A percentile compares a stretch with the other conserved stretches of the same genome.
These are phyloP conservation scores for Rhizophagus prolifer DNA, from an alignment of 192 early-diverging fungal species.

Conservation along the genomic window DNA sequence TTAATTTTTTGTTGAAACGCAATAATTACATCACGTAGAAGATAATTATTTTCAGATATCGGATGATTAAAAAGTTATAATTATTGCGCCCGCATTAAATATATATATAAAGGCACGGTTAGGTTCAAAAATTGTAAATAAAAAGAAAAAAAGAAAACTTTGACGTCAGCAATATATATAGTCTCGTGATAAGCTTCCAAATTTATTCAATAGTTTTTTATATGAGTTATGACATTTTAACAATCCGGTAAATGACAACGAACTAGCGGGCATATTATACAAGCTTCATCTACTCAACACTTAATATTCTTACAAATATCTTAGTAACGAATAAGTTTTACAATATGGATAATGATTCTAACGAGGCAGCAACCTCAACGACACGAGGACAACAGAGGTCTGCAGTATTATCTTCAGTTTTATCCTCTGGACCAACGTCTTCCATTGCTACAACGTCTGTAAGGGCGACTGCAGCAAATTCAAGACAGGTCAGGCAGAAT, in stretches of 20 bases:
- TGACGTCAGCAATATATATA: too few relatives aligned
- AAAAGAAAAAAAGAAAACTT: too few relatives aligned
- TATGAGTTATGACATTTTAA: too few relatives aligned
- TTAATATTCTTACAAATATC: not conserved
- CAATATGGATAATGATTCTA: not conserved
- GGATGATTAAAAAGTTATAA: too few relatives aligned
- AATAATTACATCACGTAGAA: too few relatives aligned
- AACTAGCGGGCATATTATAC: not conserved
- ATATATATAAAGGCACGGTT: too few relatives aligned
- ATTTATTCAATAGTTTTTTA: too few relatives aligned
- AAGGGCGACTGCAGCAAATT: slow-evolving; percentile 10
- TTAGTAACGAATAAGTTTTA: not conserved
- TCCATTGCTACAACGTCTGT: slow-evolving; percentile 25
- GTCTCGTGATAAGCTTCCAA: too few relatives aligned
- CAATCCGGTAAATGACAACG: not conserved
- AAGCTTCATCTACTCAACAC: not conserved
- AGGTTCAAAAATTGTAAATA: too few relatives aligned
- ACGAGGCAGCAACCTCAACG: not conserved
- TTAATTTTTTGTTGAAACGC: too few relatives aligned
- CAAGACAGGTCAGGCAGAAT: slow-evolving; percentile 20
- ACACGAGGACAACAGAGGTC: not conserved
- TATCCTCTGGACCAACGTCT: not conserved
- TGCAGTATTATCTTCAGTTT: slow-evolving; percentile 22
- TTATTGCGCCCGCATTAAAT: too few relatives aligned
- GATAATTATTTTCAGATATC: too few relatives aligned